Conservation (phyloP, 1,139 yeast species). For the Ogataea hybrid region DNA sequence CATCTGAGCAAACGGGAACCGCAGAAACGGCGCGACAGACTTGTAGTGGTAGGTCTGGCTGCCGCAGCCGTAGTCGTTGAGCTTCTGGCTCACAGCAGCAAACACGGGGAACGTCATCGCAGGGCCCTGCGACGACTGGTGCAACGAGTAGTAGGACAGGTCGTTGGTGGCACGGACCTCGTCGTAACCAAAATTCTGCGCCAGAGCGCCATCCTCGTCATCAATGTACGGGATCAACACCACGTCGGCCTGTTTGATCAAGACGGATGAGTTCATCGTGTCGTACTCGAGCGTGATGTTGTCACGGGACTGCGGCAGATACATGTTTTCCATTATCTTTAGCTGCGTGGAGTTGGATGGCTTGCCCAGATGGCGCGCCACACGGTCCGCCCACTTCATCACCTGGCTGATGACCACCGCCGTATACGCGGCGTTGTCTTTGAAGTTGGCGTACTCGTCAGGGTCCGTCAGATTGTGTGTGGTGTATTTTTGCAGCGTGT, state of each 20-base stretch:
- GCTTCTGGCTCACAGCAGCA: conserved; percentile 63
- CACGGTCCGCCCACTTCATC: conserved; percentile 57
- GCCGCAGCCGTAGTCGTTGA: conserved; percentile 65
- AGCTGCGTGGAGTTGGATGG: conserved; percentile 45
- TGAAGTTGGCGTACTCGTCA: conserved; percentile 79
- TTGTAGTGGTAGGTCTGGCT: conserved; percentile 68
- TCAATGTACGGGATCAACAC: conserved; percentile 71
- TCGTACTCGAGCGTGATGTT: conserved; percentile 67
- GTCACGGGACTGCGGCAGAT: conserved; percentile 55
- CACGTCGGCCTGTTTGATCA: conserved; percentile 81
- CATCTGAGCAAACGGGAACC: conserved; percentile 80
- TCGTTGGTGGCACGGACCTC: conserved; percentile 54
- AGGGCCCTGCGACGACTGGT: conserved; percentile 78
- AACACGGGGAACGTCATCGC: conserved; percentile 88
- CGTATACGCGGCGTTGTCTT: conserved; percentile 80
- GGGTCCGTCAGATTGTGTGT: conserved; percentile 79
- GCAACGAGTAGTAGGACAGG: conserved; percentile 64
- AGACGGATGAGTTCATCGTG: conserved; percentile 71
- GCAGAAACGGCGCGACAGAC: conserved; percentile 65
- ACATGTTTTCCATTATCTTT: conserved; percentile 52
- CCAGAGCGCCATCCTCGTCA: conserved; percentile 40
- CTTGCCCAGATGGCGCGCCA: conserved; percentile 52
- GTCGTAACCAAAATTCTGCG: conserved; percentile 33
- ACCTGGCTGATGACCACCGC: conserved; percentile 71
- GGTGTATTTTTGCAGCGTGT: conserved; percentile 47